These are phyloP conservation scores for Xylariaceae sp. DNA, from an alignment of 2,329 filamentous ascomycete genomes.

Conservation along the genomic window DNA sequence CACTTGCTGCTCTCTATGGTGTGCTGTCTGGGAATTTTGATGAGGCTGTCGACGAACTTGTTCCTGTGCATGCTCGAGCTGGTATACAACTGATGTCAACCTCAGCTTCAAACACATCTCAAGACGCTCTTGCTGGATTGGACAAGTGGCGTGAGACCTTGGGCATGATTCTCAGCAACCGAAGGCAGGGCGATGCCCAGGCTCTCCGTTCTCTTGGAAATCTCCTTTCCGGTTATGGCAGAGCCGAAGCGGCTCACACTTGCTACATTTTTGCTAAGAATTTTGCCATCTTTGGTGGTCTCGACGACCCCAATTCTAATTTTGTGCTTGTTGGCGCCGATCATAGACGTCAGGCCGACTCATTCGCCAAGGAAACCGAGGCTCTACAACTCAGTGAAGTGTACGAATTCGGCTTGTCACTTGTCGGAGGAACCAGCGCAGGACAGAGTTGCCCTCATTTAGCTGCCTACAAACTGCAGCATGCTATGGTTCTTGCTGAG, in stretches of 20 bases:
- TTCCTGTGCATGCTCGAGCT: constrained; percentile 86
- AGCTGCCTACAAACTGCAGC: constrained; percentile 85
- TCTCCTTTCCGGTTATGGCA: constrained; percentile 78
- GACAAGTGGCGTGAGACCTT: constrained; percentile 95
- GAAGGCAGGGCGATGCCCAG: constrained; percentile 73
- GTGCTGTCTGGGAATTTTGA: constrained; percentile 91
- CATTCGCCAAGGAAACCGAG: constrained; percentile 78
- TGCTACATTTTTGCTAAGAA: constrained; percentile 85
- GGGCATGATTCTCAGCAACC: constrained; percentile 80
- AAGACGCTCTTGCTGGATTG: constrained; percentile 77
- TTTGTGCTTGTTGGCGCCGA: constrained; percentile 86
- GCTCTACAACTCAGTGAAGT: constrained; percentile 92
- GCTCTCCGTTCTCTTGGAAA: constrained; percentile 79
- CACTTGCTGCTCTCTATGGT: constrained; percentile 87
- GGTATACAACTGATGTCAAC: constrained; percentile 88
- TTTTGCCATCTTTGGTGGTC: constrained; percentile 70
- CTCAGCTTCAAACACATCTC: constrained; percentile 58
- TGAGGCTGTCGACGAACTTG: constrained; percentile 92
- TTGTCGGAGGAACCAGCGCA: constrained; percentile 58
- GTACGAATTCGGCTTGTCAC: constrained; percentile 83
- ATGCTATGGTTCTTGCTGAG: constrained; percentile 81
- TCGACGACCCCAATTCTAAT: constrained; percentile 74
- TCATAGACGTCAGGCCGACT: constrained; percentile 67
- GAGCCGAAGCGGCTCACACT: constrained; percentile 87
- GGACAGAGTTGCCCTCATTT: constrained; percentile 72